Base-by-base conservation (phyloP, 306 rosid species). In the Biancaea sappan region DNA sequence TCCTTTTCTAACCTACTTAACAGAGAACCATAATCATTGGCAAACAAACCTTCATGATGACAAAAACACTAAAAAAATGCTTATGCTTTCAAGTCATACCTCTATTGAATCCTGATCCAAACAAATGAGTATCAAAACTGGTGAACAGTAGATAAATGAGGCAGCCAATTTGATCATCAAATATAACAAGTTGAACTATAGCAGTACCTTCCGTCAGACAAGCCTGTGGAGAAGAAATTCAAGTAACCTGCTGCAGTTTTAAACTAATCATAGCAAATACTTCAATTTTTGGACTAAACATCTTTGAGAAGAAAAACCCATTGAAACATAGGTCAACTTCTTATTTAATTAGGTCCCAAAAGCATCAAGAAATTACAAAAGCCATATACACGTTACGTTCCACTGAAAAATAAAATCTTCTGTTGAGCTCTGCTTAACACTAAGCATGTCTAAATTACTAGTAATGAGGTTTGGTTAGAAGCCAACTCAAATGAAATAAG, bases 1-100 rank as follows among this genome's bases (percentile, higher is more conserved):
- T 65, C 76, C 62, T 72, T 79, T 16, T 76, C 85, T 77, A 31
- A 58, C 69, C 77, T 77, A 75, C 80, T 83, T 54, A 50, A 47
- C 69, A 70, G 69, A 63, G 80, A 73, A 84, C 87, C 85, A 81
- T 76, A 85, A 88, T 80, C 85, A 83, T 73, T 66, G 76, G 73
- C 96, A 86, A 87, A 87, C 96, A 90, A 88, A 92, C 98, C 97
- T 90, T 84, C 93, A 85, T 81, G 90, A 79, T 74, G 90, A 78
- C 84, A 83, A 83, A 79, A 84, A 86, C 84, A 84, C 88, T 86
- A 87, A 80, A 78, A 72, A 81, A 75, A 89, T 74, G 94, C 89
- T 89, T 87, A 91, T 85, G 88, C 99, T 88, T 88, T 90, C 85
- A 92, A 90, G 93, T 96, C 97, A 92, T 90, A 92, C 99, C 99